Evolutionary conservation across 306 rosid genomes (phyloP), one percentile per base, ranked within the genome.

Genomic region (Prosopis cineraria): DNA sequence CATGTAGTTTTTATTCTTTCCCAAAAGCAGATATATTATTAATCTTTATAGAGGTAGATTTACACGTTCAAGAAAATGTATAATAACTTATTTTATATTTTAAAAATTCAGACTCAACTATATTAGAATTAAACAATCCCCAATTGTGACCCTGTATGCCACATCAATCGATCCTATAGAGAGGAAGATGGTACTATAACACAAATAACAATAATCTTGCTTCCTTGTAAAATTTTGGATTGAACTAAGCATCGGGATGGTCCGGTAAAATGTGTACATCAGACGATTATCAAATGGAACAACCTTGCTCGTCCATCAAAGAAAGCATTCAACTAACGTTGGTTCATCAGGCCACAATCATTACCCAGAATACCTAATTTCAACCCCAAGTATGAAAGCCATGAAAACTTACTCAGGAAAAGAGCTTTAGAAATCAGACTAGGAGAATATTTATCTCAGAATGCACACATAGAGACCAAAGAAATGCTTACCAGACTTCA

Each of bases 401-500:
- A 40, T 20, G 31, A 69, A 20, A 45, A 55, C 29, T 39, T 37
- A 58, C 52, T 40, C 68, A 5, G 9, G 6, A 55, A 37, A 55
- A 50, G 62, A 24, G 70, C 37, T 71, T 30, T 31, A 60, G 4
- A 62, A 30, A 20, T 30, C 20, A 29, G 12, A 68, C 69, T 53
- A 68, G 3, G 7, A 65, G 39, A 14, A 36, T 71, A 66, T 68
- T 40, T 67, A 68, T 67, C 43, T 44, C 55, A 41, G 52, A 40
- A 72, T 65, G 56, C 20, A 63, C 20, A 63, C 72, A 59, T 43
- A 20, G 67, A 67, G 36, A 30, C 29, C 19, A 65, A 31, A 66
- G 11, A 75, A 85, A 75, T 76, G 53, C 97, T 91, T 84, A 96
- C 99, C 99, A 77, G 99, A 89, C 87, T 96, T 96, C 98, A 96